Evolutionary conservation across 768 basidiomycete genomes (phyloP).

Genomic region (Suillus variegatus): DNA sequence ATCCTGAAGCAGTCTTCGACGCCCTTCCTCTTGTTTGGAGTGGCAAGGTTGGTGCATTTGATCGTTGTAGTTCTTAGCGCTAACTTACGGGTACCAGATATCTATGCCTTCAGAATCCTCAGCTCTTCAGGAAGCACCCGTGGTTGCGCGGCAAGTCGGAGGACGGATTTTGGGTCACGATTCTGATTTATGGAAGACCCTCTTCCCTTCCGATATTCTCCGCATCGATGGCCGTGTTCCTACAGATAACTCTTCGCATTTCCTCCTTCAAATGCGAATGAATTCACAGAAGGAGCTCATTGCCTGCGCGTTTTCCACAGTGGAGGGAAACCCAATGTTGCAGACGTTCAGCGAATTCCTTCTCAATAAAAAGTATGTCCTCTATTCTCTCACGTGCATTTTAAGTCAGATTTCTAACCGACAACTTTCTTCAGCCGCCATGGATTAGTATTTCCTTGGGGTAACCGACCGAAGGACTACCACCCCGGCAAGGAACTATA

Average conservation of each 20-base stretch:
- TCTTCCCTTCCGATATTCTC: constrained; percentile 72
- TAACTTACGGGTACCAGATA: constrained; percentile 47
- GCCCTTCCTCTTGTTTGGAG: constrained; percentile 67
- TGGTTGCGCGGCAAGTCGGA: constrained; percentile 77
- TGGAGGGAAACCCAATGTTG: constrained; percentile 48
- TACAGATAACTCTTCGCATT: constrained; percentile 72
- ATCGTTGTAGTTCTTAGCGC: constrained; percentile 4
- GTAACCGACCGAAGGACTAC: constrained; percentile 67
- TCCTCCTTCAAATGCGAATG: constrained; percentile 76
- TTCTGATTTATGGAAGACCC: constrained; percentile 69
- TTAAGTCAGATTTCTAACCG: constrained; percentile 12
- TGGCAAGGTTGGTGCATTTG: constrained; percentile 58
- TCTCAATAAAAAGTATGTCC: constrained; percentile 67
- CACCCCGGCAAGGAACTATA: constrained; percentile 86
- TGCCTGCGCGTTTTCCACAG: constrained; percentile 72
- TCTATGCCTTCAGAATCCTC: constrained; percentile 79
- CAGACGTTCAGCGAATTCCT: constrained; percentile 66
- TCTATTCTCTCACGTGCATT: constrained; percentile 10
- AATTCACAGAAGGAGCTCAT: constrained; percentile 78
- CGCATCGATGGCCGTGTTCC: constrained; percentile 86
- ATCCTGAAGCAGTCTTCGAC: constrained; percentile 53
- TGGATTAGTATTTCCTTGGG: constrained; percentile 87
- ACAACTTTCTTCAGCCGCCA: constrained; percentile 60
- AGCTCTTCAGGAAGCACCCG: constrained; percentile 63
- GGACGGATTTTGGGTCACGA: constrained; percentile 60